Conservation (phyloP, 192 early-diverging fungal genomes). For the Coemansia sp. region DNA sequence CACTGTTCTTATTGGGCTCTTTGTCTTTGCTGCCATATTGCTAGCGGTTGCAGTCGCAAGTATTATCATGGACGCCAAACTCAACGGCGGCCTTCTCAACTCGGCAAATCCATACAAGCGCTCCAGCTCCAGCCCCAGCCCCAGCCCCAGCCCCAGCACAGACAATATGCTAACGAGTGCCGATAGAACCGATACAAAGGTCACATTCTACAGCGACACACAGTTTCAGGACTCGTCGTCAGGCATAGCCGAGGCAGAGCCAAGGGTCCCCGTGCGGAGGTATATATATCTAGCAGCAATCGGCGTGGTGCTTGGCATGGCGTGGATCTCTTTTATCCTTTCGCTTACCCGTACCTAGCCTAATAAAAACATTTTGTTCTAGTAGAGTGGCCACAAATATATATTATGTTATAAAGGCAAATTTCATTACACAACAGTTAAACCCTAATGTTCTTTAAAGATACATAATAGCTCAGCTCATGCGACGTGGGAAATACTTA, state of each 20-base stretch:
- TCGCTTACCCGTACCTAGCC: constrained; percentile 22
- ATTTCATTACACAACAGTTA: no score
- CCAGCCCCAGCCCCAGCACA: no score
- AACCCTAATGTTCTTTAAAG: constrained; percentile 1
- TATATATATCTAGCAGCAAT: constrained; percentile 42
- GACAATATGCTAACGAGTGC: no score
- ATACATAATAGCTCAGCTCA: constrained; percentile 12
- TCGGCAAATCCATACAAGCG: constrained; percentile 32
- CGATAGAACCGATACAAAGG: no score
- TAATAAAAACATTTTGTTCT: no score
- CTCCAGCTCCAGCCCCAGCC: no score
- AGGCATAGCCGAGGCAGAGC: background rate
- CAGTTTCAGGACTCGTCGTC: background rate
- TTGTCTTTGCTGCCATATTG: constrained; percentile 34
- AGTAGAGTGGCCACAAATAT: no score
- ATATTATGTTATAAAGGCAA: no score
- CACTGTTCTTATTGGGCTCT: constrained; percentile 42
- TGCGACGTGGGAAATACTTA: constrained; percentile 22
- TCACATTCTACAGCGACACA: background rate
- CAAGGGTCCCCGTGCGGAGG: constrained; percentile 31
- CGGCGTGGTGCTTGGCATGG: constrained; percentile 27
- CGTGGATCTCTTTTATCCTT: constrained; percentile 38
- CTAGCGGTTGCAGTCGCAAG: constrained; percentile 28
- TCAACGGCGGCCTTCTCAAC: constrained; percentile 31
- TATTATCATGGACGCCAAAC: constrained; percentile 18